Percentiles rank a stretch among this genome's conserved stretches.
phyloP scores from a whole-genome alignment of 345 rosid species.

The Lenwebbia sp. region DNA sequence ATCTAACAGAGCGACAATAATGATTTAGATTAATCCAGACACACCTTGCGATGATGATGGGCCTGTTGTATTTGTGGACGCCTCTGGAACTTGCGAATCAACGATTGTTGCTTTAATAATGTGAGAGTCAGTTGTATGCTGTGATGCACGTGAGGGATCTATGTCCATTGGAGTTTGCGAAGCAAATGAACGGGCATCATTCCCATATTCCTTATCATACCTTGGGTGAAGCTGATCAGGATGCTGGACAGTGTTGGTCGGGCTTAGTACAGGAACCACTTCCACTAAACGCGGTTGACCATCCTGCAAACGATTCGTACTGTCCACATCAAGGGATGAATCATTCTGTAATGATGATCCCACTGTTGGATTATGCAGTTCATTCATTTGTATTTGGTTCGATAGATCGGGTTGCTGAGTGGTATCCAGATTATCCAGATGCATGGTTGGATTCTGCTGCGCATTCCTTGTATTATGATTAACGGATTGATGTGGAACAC shows the following conservation, averaged over 20 bases:
- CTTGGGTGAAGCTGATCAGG: rapidly evolving
- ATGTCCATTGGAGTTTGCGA: no score
- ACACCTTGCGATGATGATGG: neutral
- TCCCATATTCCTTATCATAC: neutral
- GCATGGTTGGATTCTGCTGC: neutral
- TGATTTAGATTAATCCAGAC: neutral
- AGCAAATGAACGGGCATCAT: no score
- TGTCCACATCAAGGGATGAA: neutral
- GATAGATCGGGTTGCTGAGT: neutral
- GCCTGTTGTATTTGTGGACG: no score
- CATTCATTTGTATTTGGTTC: neutral
- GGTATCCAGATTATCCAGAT: neutral
- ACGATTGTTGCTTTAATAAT: no score
- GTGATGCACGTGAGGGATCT: no score
- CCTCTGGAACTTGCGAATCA: no score
- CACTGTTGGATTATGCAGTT: no score
- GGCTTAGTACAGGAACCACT: neutral
- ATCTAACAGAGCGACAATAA: neutral
- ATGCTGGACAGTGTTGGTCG: neutral
- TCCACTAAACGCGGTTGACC: rapidly evolving
- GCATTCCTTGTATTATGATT: neutral
- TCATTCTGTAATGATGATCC: no score
- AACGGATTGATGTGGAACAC: neutral
- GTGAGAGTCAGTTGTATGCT: neutral
- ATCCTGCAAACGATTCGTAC: neutral